Conservation (phyloP, 805 yeast genomes). For the Torulaspora maleeae region DNA sequence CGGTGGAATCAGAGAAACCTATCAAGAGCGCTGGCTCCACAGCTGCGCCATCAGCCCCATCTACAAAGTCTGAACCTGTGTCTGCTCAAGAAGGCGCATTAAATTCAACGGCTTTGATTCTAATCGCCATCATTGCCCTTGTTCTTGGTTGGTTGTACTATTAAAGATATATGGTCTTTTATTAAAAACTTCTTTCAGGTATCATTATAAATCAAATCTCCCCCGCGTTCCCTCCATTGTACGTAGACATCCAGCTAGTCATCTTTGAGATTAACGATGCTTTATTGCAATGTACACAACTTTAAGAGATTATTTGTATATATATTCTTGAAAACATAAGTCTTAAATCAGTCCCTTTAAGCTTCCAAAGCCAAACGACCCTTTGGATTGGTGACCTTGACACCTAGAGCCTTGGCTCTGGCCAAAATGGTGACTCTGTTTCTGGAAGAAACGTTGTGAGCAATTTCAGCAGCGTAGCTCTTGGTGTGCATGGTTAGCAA, state of each 20-base stretch:
- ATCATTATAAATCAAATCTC: constrained; percentile 2
- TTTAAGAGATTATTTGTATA: constrained; percentile 11
- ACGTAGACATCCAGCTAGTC: not conserved
- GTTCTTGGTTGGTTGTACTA: constrained; percentile 69
- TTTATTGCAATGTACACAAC: constrained; percentile 15
- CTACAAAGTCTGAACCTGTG: constrained; percentile 34
- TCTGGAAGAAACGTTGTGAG: constrained; percentile 96
- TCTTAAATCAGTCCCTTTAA: constrained; percentile 41
- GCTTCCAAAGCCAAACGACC: constrained; percentile 98
- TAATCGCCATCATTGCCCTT: constrained; percentile 52
- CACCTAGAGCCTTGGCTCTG: constrained; percentile 97
- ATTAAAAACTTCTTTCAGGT: constrained; percentile 1
- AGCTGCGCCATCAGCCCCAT: constrained; percentile 27
- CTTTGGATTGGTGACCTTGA: constrained; percentile 98
- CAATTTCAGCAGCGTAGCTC: constrained; percentile 99
- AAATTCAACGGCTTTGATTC: constrained; percentile 47
- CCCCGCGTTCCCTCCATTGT: not conserved
- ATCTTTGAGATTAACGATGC: constrained; percentile 5
- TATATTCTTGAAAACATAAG: constrained; percentile 7
- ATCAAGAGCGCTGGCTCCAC: constrained; percentile 17
- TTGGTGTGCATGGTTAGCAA: constrained; percentile 93
- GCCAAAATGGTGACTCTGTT: constrained; percentile 96
- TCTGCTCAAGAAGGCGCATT: constrained; percentile 44
- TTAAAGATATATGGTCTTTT: constrained; percentile 28
- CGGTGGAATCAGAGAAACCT: constrained; percentile 43